A percentile compares a stretch with the other conserved stretches of the same genome.
phyloP scores from a whole-genome alignment of 2,329 filamentous ascomycete species.

The Colletotrichum destructivum region DNA sequence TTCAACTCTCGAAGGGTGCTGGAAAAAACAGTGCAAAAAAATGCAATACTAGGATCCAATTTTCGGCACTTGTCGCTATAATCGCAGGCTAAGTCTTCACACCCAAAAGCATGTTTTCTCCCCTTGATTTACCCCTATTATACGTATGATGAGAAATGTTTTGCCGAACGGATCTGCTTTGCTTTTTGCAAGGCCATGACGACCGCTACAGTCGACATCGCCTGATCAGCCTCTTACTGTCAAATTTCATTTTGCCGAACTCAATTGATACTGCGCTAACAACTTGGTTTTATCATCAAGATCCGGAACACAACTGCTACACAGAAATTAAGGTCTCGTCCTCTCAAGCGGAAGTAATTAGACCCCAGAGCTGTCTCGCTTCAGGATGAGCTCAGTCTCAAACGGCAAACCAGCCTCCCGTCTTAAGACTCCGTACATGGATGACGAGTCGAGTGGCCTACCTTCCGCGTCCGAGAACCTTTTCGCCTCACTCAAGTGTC shows the following conservation, averaged over 20 bases:
- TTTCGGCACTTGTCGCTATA: no score
- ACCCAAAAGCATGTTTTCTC: not conserved
- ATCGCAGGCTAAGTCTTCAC: not conserved
- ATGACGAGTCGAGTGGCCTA: constrained; percentile 63
- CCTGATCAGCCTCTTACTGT: not conserved
- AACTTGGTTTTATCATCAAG: no score
- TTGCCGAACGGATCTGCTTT: constrained; percentile 30
- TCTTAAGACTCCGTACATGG: constrained; percentile 65
- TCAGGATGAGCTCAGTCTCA: constrained; percentile 55
- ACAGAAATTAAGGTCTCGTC: no score
- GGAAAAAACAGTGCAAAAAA: no score
- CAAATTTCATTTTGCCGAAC: not conserved
- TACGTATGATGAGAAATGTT: constrained; percentile 19
- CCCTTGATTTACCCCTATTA: no score
- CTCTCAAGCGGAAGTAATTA: no score
- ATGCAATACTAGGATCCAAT: no score
- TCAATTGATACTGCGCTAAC: not conserved
- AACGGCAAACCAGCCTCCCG: constrained; percentile 60
- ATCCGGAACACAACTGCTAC: no score
- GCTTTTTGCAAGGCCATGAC: not conserved
- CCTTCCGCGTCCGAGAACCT: constrained; percentile 52
- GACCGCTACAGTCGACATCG: constrained; percentile 30
- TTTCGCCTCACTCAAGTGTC: constrained; percentile 60
- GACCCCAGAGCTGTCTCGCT: constrained; percentile 44
- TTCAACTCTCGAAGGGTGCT: no score